Conservation (phyloP, 768 basidiomycete genomes). For the Kwoniella europaea region DNA sequence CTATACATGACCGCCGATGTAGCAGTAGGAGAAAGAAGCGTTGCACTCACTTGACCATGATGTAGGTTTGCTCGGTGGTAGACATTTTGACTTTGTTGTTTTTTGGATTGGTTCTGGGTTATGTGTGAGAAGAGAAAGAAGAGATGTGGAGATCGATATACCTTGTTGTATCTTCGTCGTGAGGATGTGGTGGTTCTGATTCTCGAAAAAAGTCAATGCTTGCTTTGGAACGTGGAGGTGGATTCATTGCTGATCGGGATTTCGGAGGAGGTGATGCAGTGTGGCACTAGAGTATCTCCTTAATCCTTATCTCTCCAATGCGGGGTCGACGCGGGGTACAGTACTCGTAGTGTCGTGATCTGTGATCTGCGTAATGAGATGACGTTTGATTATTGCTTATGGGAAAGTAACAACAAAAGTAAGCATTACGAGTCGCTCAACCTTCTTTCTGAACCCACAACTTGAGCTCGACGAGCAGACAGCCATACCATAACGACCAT, state of each 20-base stretch:
- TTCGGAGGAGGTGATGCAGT: background rate
- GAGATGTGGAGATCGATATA: background rate
- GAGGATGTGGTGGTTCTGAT: background rate
- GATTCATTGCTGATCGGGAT: background rate
- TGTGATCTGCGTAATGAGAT: background rate
- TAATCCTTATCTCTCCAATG: background rate
- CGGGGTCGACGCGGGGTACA: background rate
- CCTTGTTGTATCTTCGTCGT: background rate
- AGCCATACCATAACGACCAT: too few species aligned
- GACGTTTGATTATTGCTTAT: background rate
- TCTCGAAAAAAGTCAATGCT: slow-evolving; percentile 20
- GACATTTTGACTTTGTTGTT: slow-evolving; percentile 64
- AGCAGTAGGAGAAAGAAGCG: background rate
- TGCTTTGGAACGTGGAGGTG: slow-evolving; percentile 9
- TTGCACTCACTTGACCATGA: slow-evolving; percentile 85
- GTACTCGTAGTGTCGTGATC: background rate
- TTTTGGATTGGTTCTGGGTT: slow-evolving; percentile 3
- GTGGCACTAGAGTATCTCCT: background rate
- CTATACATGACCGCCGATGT: background rate
- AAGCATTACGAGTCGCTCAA: too few species aligned
- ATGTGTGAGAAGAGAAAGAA: background rate
- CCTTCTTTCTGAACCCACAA: too few species aligned
- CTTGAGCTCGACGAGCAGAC: too few species aligned
- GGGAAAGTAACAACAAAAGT: too few species aligned
- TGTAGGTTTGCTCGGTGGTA: slow-evolving; percentile 86